Conservation (phyloP, 495 filamentous ascomycete species). For the Lophiotrema nucula region DNA sequence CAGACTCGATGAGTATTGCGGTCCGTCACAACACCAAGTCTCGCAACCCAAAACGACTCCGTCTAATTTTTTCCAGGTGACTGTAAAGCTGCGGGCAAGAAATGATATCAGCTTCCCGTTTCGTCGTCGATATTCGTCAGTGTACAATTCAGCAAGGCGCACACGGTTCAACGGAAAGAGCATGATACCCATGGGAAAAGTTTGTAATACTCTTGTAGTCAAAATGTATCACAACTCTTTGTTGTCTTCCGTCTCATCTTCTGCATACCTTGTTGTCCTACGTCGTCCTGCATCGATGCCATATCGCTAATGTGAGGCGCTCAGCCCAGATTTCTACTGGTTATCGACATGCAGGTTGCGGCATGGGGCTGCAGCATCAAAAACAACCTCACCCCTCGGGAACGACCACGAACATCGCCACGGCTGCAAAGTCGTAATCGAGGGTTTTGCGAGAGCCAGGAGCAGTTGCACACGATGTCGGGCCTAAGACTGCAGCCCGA, state of each 20-base stretch:
- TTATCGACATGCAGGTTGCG: background rate
- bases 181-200: conserved; percentile 25
- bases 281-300: background rate
- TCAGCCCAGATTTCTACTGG: conserved; percentile 6
- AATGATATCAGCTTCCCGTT: background rate
- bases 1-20: conserved; percentile 46
- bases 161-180: conserved; percentile 11
- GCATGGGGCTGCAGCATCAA: background rate
- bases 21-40: conserved; percentile 21
- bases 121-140: background rate
- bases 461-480: background rate
- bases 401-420: conserved; percentile 6
- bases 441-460: background rate
- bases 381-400: conserved; percentile 8
- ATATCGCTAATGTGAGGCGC: conserved; percentile 28
- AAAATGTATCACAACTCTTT: conserved; percentile 23
- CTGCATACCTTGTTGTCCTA: conserved; percentile 12
- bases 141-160: conserved; percentile 27
- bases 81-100: conserved; percentile 18
- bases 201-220: conserved; percentile 19
- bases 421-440: background rate
- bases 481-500: background rate
- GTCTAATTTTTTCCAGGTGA: conserved; percentile 15
- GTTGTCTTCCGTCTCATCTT: conserved; percentile 9
- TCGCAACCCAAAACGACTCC: background rate